phyloP scores from a whole-genome alignment of 2,329 filamentous ascomycete species.

The Macrophomina phaseolina region DNA sequence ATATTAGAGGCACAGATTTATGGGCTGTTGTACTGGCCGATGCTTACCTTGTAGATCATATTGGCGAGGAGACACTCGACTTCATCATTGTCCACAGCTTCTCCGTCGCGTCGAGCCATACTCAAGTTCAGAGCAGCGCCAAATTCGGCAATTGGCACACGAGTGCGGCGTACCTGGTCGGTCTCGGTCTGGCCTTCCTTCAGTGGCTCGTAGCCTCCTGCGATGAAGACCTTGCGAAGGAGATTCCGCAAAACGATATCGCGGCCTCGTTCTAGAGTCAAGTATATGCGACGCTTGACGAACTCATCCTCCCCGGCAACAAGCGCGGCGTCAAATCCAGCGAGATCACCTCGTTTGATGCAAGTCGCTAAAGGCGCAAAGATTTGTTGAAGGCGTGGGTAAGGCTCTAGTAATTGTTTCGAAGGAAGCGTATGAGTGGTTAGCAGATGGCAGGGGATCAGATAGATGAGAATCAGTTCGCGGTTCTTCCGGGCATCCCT shows the following conservation, averaged over 20 bases:
- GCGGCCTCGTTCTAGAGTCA: slow-evolving; percentile 88
- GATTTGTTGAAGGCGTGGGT: slow-evolving; percentile 75
- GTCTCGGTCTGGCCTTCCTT: slow-evolving; percentile 71
- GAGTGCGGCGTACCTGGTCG: slow-evolving; percentile 69
- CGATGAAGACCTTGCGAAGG: slow-evolving; percentile 86
- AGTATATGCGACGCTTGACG: slow-evolving; percentile 89
- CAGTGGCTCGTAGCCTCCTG: slow-evolving; percentile 75
- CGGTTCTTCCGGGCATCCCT: slow-evolving; percentile 74
- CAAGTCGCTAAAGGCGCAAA: slow-evolving; percentile 79
- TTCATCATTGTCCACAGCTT: slow-evolving; percentile 82
- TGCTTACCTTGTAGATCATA: slow-evolving; percentile 92
- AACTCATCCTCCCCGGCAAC: slow-evolving; percentile 87
- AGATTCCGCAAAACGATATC: slow-evolving; percentile 93
- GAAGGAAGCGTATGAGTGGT: slow-evolving; percentile 86
- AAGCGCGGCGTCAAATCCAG: slow-evolving; percentile 82
- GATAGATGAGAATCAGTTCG: slow-evolving; percentile 88
- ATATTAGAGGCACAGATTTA: slow-evolving; percentile 29
- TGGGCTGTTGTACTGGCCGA: not conserved
- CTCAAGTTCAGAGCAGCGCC: slow-evolving; percentile 80
- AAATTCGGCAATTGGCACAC: slow-evolving; percentile 84
- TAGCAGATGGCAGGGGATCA: slow-evolving; percentile 90
- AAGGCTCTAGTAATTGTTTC: slow-evolving; percentile 70
- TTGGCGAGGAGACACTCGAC: slow-evolving; percentile 95
- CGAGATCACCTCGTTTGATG: slow-evolving; percentile 82
- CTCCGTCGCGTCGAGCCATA: slow-evolving; percentile 58